Conservation (phyloP, 768 basidiomycete genomes). For the Gautieria morchelliformis region DNA sequence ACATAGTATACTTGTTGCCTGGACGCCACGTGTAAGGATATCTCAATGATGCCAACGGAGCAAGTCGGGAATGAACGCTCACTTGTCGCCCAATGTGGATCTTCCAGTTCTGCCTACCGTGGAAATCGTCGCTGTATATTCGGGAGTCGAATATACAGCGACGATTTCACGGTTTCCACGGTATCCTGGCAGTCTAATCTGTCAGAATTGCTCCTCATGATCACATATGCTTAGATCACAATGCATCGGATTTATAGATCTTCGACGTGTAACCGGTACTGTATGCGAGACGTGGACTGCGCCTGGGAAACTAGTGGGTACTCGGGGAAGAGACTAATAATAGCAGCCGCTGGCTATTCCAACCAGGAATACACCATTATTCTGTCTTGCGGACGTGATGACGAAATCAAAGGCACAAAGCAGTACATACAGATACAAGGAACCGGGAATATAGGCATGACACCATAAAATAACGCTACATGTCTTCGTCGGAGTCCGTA, state of each 20-base stretch:
- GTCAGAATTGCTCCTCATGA: background rate
- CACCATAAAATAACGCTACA: constrained; percentile 22
- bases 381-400: background rate
- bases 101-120: background rate
- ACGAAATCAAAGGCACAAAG: background rate
- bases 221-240: background rate
- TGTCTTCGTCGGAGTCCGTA: constrained; percentile 81
- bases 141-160: too few species aligned
- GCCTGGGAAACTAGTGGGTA: background rate
- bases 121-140: background rate
- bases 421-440: constrained; percentile 1
- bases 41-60: background rate
- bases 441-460: background rate
- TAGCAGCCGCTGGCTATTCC: background rate
- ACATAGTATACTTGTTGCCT: background rate
- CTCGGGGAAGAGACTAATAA: background rate
- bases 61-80: background rate
- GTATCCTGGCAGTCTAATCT: background rate
- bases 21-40: background rate
- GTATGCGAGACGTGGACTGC: background rate
- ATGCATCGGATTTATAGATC: background rate
- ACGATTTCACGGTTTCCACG: background rate
- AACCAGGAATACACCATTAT: background rate
- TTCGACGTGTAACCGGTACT: background rate
- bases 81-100: background rate